Base-by-base conservation (phyloP, 306 rosid genomes). In the Prunus mira region DNA sequence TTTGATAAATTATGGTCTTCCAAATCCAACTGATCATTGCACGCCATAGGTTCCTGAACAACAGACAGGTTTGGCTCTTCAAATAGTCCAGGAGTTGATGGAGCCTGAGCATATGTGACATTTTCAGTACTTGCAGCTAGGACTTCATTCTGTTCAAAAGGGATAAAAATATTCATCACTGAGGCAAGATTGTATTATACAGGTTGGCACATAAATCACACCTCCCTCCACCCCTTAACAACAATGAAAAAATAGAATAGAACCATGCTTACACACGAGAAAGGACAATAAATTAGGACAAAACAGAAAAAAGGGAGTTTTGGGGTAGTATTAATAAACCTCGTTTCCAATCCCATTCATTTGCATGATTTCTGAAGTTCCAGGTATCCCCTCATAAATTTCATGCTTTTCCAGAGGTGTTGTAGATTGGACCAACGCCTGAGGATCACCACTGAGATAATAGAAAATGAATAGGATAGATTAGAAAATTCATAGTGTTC, bases 21-120 rank as follows among this genome's bases (percentile, higher is more conserved):
- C 64, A 75, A 77, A 82, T 87, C 87, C 81, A 81, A 62, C 30
- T 57, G 78, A 72, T 77, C 98, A 61, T 83, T 86, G 80, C 72
- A 83, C 81, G 80, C 86, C 89, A 84, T 82, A 78, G 86, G 86
- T 80, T 81, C 84, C 83, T 82, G 93, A 78, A 82, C 66, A 41
- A 76, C 78, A 38, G 84, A 75, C 76, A 84, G 79, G 82, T 85
- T 88, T 41, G 87, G 86, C 81, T 88, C 93, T 75, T 86, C 86
- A 75, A 80, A 60, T 15, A 84, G 85, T 85, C 87, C 88, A 64
- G 93, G 89, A 82, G 91, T 89, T 74, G 86, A 91, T 52, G 93
- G 95, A 67, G 84, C 89, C 75, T 88, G 86, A 85, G 89, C 86
- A 75, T 82, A 86, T 56, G 79, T 87, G 75, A 79, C 51, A 38